Percentiles rank a stretch among this genome's conserved stretches.
Conservation (phyloP, 1,139 yeast genomes). For the Casaregolazyma lundiana region DNA sequence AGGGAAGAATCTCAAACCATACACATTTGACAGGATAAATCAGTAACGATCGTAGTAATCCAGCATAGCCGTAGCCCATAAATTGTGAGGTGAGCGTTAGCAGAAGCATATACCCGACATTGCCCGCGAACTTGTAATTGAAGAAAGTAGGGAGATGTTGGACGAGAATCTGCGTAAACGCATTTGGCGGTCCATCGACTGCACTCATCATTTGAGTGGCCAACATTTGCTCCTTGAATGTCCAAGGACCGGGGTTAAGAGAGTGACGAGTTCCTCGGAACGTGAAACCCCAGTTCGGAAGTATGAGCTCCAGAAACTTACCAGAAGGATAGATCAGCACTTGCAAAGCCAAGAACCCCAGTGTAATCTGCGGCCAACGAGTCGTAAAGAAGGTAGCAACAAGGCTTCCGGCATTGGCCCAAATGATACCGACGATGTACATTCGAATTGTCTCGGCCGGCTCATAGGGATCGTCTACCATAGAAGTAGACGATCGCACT, state of each 20-base stretch:
- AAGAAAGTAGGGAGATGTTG: constrained; percentile 42
- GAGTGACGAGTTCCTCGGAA: constrained; percentile 37
- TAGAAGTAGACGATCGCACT: constrained; percentile 44
- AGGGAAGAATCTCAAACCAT: constrained; percentile 56
- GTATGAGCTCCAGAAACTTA: constrained; percentile 35
- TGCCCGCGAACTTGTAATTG: constrained; percentile 36
- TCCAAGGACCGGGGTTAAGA: constrained; percentile 61
- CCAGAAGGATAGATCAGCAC: constrained; percentile 52
- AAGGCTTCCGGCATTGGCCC: constrained; percentile 53
- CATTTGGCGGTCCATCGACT: constrained; percentile 38
- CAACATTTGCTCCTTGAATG: constrained; percentile 64
- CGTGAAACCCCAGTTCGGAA: constrained; percentile 49
- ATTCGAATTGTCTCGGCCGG: constrained; percentile 55
- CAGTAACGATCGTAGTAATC: constrained; percentile 51
- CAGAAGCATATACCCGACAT: constrained; percentile 51
- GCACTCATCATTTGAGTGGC: constrained; percentile 45
- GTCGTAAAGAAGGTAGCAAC: constrained; percentile 54
- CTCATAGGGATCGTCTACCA: constrained; percentile 39
- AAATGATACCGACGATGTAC: constrained; percentile 49
- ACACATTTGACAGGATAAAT: constrained; percentile 53
- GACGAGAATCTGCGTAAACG: constrained; percentile 41
- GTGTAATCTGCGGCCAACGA: constrained; percentile 48
- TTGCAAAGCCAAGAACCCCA: constrained; percentile 49
- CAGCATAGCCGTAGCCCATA: constrained; percentile 62
- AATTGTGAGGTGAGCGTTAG: constrained; percentile 51